Evolutionary conservation across 768 basidiomycete genomes (phyloP).

Genomic region (Pisolithus sp.): DNA sequence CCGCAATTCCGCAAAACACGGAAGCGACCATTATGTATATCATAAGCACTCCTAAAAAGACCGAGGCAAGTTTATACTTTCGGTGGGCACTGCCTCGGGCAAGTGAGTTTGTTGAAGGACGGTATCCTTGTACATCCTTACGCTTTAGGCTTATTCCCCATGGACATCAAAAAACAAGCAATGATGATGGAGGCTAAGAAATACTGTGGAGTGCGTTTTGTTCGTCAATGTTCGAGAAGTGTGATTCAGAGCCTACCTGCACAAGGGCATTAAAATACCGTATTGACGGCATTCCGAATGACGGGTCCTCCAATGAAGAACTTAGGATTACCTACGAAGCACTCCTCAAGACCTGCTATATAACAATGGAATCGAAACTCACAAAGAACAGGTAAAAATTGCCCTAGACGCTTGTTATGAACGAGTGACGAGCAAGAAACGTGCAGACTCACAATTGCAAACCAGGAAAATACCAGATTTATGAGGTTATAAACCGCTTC

Average conservation of each 20-base stretch:
- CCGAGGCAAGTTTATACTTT: conserved; percentile 79
- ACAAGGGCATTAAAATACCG: conserved; percentile 67
- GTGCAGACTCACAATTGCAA: conserved; percentile 62
- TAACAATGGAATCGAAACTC: conserved; percentile 22
- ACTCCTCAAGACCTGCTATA: not conserved
- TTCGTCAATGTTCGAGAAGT: conserved; percentile 1
- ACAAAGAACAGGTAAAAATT: conserved; percentile 96
- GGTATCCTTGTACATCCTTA: conserved; percentile 25
- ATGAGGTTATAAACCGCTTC: conserved; percentile 86
- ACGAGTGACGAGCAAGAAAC: not conserved
- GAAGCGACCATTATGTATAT: conserved; percentile 81
- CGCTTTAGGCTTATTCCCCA: conserved; percentile 93
- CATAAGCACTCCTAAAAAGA: conserved; percentile 72
- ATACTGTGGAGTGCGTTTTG: conserved; percentile 42
- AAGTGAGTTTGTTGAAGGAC: conserved; percentile 2
- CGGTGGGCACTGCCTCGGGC: conserved; percentile 14
- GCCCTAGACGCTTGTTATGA: conserved; percentile 42
- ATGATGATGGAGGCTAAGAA: conserved; percentile 78
- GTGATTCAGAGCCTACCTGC: conserved; percentile 43
- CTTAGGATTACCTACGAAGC: conserved; percentile 70
- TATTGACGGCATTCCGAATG: conserved; percentile 59
- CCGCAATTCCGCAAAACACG: conserved; percentile 71
- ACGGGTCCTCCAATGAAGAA: conserved; percentile 73
- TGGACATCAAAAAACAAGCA: conserved; percentile 88
- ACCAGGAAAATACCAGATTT: conserved; percentile 90